phyloP scores from a whole-genome alignment of 139 green algal genomes.

The Axilococcus clingmanii region DNA sequence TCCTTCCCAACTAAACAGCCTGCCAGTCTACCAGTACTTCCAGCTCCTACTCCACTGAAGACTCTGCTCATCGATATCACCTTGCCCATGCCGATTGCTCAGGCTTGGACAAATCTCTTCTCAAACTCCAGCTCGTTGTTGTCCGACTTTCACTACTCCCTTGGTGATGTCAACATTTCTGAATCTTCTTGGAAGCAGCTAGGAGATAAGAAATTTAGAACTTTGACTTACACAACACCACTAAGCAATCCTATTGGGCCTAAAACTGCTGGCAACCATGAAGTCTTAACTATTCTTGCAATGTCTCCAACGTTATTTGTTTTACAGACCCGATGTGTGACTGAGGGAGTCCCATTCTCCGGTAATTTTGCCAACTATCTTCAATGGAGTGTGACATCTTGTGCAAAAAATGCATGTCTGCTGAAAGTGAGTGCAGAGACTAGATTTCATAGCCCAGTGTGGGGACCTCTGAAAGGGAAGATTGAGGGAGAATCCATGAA shows the following conservation, averaged over 20 bases:
- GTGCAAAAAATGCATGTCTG: background rate
- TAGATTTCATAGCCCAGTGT: slow-evolving; percentile 20
- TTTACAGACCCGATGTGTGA: slow-evolving; percentile 1
- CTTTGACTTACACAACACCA: slow-evolving; percentile 16
- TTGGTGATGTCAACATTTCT: slow-evolving; percentile 12
- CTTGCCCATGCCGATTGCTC: background rate
- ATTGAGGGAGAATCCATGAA: slow-evolving; percentile 20
- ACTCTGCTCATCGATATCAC: slow-evolving; percentile 9
- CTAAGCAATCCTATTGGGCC: slow-evolving; percentile 20
- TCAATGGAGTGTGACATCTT: slow-evolving; percentile 12
- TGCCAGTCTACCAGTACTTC: background rate
- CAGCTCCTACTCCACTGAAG: slow-evolving; percentile 6
- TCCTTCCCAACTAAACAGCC: background rate
- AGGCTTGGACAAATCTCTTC: slow-evolving; percentile 16
- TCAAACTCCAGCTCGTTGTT: background rate
- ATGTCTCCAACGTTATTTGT: slow-evolving; percentile 6
- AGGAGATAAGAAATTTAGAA: slow-evolving; percentile 1
- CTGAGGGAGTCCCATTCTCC: slow-evolving; percentile 24
- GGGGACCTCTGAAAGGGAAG: slow-evolving; percentile 21
- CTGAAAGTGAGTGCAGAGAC: slow-evolving; percentile 13
- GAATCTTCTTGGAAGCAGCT: slow-evolving; percentile 8
- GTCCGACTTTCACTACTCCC: slow-evolving; percentile 9
- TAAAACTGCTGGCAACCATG: slow-evolving; percentile 14
- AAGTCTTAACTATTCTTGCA: slow-evolving; percentile 2
- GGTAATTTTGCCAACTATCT: slow-evolving; percentile 23